Percentiles rank a stretch among this genome's conserved stretches.
Conservation (phyloP, 2,329 filamentous ascomycete species). For the Raffaelea deltoideospora region DNA sequence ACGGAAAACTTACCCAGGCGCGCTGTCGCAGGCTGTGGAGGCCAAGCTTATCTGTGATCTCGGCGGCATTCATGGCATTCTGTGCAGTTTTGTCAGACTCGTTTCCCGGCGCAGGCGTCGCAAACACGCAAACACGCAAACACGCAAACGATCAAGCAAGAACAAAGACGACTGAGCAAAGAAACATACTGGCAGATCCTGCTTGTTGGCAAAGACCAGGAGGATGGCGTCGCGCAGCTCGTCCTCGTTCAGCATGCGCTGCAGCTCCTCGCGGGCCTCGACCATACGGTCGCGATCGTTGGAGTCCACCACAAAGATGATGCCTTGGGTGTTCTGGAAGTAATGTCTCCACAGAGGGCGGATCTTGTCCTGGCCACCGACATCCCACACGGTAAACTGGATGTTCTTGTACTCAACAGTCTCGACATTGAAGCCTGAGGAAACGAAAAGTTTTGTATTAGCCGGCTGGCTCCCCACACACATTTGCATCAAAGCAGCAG, state of each 20-base stretch:
- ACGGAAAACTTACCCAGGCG: slow-evolving; percentile 67
- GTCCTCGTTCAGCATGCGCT: slow-evolving; percentile 97
- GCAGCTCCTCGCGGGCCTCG: slow-evolving; percentile 90
- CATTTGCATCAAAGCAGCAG: neutral
- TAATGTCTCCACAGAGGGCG: slow-evolving; percentile 98
- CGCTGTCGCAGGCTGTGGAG: slow-evolving; percentile 98
- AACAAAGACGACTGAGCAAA: neutral
- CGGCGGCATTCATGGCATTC: slow-evolving; percentile 99
- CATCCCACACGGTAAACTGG: slow-evolving; percentile 99
- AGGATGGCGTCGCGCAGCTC: slow-evolving; percentile 96
- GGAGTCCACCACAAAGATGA: slow-evolving; percentile 99
- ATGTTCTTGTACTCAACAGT: slow-evolving; percentile 99
- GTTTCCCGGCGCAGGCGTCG: too few relatives aligned
- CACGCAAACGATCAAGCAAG: too few relatives aligned
- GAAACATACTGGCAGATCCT: slow-evolving; percentile 82
- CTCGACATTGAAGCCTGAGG: slow-evolving; percentile 98
- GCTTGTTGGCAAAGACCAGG: slow-evolving; percentile 98
- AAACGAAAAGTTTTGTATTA: too few relatives aligned
- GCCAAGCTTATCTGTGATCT: slow-evolving; percentile 99
- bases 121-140: too few relatives aligned
- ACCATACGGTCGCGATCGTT: slow-evolving; percentile 97
- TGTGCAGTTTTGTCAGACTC: slow-evolving; percentile 27
- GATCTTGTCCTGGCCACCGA: slow-evolving; percentile 99
- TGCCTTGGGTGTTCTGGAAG: slow-evolving; percentile 98
- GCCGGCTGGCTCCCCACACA: neutral